Conservation (phyloP, 805 yeast genomes). For the Cyberlindnera nakhonratchasimensis region DNA sequence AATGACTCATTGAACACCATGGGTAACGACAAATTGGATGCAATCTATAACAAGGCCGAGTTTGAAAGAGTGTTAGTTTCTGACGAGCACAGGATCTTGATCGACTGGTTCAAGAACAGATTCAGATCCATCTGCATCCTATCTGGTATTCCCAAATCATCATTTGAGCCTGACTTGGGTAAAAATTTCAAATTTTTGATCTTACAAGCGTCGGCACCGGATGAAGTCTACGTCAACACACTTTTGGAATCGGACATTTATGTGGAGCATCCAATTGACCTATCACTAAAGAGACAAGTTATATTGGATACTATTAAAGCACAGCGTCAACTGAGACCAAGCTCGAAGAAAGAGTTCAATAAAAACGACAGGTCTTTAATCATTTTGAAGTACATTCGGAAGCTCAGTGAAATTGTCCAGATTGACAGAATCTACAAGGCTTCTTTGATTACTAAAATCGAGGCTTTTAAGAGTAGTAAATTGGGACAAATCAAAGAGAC, state of each 20-base stretch:
- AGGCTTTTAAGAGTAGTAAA: slow-evolving; percentile 8
- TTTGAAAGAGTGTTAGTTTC: slow-evolving; percentile 41
- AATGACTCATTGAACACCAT: background rate
- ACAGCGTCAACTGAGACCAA: slow-evolving; percentile 27
- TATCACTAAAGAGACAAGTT: slow-evolving; percentile 37
- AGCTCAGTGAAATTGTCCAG: slow-evolving; percentile 59
- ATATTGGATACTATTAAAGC: slow-evolving; percentile 33
- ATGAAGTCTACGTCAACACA: slow-evolving; percentile 42
- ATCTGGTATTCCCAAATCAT: slow-evolving; percentile 42
- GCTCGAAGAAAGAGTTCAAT: slow-evolving; percentile 27
- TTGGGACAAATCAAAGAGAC: slow-evolving; percentile 18
- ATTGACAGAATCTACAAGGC: slow-evolving; percentile 62
- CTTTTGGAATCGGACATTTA: slow-evolving; percentile 51
- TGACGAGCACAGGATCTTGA: slow-evolving; percentile 62
- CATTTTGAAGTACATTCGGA: slow-evolving; percentile 45
- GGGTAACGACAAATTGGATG: slow-evolving; percentile 43
- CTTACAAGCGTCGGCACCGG: slow-evolving; percentile 39
- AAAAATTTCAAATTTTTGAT: slow-evolving; percentile 34
- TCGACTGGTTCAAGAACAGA: slow-evolving; percentile 65
- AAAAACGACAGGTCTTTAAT: slow-evolving; percentile 43
- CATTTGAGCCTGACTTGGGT: slow-evolving; percentile 22
- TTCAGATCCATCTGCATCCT: slow-evolving; percentile 59
- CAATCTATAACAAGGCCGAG: slow-evolving; percentile 45
- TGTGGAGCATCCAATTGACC: slow-evolving; percentile 48
- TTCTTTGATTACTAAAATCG: slow-evolving; percentile 23